phyloP scores from a whole-genome alignment of 2,329 filamentous ascomycete species.

The Fusarium beomiforme region DNA sequence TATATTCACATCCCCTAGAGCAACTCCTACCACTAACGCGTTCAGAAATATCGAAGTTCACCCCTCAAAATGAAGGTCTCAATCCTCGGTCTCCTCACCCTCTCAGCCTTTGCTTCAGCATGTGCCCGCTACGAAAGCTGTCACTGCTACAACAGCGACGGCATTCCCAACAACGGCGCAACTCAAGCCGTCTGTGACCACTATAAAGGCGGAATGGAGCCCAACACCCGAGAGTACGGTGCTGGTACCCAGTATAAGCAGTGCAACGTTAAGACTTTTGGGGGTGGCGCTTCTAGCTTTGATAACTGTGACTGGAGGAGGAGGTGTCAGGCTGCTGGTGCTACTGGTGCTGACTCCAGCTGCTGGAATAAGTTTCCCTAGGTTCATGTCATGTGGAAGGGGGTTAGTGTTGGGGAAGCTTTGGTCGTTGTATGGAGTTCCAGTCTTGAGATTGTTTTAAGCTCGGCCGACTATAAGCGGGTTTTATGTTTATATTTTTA shows the following conservation, averaged over 20 bases:
- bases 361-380: not conserved
- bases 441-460: not conserved
- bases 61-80: not conserved
- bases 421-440: not conserved
- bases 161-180: not conserved
- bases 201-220: not conserved
- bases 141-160: not conserved
- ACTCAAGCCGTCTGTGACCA: not conserved
- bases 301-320: not conserved
- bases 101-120: not conserved
- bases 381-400: not conserved
- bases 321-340: not conserved
- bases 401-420: not conserved
- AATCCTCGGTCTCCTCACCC: not conserved
- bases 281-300: not conserved
- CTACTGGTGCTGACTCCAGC: not conserved
- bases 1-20: rapidly evolving
- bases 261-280: not conserved
- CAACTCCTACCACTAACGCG: rapidly evolving
- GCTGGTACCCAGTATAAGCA: not conserved
- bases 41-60: rapidly evolving
- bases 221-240: not conserved
- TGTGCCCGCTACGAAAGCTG: not conserved
- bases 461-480: not conserved
- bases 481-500: not conserved